Evolutionary conservation across 768 basidiomycete species (phyloP).

Genomic region (Clitopilus hobsonii): DNA sequence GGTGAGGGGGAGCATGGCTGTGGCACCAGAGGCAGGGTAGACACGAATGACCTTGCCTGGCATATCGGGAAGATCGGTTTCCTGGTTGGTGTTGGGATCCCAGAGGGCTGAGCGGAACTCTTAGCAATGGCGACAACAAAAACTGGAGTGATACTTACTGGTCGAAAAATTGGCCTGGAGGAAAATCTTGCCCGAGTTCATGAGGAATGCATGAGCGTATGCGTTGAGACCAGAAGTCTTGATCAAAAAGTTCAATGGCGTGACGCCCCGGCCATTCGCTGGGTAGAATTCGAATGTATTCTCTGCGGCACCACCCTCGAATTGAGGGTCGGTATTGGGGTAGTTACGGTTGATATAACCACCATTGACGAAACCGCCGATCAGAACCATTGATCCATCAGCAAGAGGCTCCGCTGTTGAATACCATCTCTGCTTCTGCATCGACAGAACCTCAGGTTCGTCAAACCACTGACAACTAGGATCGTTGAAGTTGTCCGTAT

Average conservation of each 20-base stretch:
- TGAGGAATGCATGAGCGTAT: constrained; percentile 69
- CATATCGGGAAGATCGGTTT: constrained; percentile 69
- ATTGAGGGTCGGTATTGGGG: constrained; percentile 64
- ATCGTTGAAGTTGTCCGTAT: constrained; percentile 39
- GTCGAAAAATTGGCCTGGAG: constrained; percentile 81
- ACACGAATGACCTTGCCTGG: constrained; percentile 71
- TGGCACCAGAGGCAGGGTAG: constrained; percentile 86
- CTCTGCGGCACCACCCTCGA: constrained; percentile 71
- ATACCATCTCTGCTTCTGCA: constrained; percentile 77
- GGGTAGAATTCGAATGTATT: constrained; percentile 86
- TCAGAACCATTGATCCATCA: constrained; percentile 74
- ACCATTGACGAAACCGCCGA: constrained; percentile 78
- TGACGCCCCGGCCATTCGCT: constrained; percentile 40
- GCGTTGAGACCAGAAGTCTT: constrained; percentile 75
- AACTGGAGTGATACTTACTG: constrained; percentile 37
- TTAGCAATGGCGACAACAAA: not conserved
- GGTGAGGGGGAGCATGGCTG: constrained; percentile 88
- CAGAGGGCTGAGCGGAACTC: constrained; percentile 29
- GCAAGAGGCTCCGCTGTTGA: constrained; percentile 68
- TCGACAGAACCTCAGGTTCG: constrained; percentile 52
- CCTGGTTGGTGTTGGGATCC: constrained; percentile 53
- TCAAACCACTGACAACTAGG: constrained; percentile 71
- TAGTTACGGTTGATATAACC: constrained; percentile 77
- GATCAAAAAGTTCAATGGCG: constrained; percentile 65
- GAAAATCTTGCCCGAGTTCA: constrained; percentile 76